Evolutionary conservation across 306 rosid species (phyloP).

Genomic region (Begonia masoniana): DNA sequence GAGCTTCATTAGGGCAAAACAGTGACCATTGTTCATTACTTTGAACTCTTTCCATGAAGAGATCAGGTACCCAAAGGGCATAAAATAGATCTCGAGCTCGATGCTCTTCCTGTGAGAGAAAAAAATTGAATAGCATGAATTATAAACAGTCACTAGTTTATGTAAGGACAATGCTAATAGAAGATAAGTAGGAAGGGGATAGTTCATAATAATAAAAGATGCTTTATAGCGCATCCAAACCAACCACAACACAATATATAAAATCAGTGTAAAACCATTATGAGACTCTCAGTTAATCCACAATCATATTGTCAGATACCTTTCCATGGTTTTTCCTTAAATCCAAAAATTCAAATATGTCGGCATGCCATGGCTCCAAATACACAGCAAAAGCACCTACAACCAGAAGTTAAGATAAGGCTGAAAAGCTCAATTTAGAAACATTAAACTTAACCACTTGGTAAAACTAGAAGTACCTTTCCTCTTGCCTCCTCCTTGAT

Average conservation of each 20-base stretch:
- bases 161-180: too few relatives aligned
- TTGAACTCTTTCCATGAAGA: constrained; percentile 91
- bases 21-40: constrained; percentile 70
- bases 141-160: too few relatives aligned
- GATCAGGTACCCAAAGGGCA: constrained; percentile 97
- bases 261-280: too few relatives aligned
- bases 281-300: not conserved
- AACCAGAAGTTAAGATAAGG: constrained; percentile 7
- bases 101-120: constrained; percentile 58
- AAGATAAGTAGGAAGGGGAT: too few relatives aligned
- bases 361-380: constrained; percentile 99
- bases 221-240: too few relatives aligned
- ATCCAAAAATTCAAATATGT: constrained; percentile 70
- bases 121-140: too few relatives aligned
- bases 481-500: constrained; percentile 99
- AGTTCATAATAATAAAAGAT: too few relatives aligned
- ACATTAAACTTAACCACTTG: too few relatives aligned
- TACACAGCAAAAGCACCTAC: constrained; percentile 94
- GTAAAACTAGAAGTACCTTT: constrained; percentile 36
- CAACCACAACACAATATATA: too few relatives aligned
- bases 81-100: constrained; percentile 93
- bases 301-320: constrained; percentile 29
- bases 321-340: constrained; percentile 82
- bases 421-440: too few relatives aligned
- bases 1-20: constrained; percentile 81